Evolutionary conservation across 345 rosid species (phyloP).

Genomic region (Salix brachista): DNA sequence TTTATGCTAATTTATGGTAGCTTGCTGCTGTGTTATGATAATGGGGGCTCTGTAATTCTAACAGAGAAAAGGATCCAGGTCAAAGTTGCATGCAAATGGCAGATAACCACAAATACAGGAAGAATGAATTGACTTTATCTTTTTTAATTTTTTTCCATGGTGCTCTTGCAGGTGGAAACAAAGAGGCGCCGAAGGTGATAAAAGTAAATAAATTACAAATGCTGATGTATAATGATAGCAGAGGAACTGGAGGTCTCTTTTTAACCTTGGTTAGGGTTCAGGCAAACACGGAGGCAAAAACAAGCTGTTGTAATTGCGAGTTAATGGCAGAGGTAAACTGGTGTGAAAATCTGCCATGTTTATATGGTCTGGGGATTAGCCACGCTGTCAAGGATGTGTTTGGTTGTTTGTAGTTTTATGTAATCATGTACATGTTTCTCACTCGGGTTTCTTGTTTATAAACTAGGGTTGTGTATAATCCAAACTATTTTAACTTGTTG

Average conservation of each 20-base stretch:
- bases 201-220: not conserved
- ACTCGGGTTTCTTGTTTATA: conserved; percentile 15
- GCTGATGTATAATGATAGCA: conserved; percentile 11
- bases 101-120: not conserved
- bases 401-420: conserved; percentile 25
- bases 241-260: conserved; percentile 10
- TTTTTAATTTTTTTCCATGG: not conserved
- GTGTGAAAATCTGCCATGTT: conserved; percentile 25
- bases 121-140: not conserved
- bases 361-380: conserved; percentile 23
- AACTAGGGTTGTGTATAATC: conserved; percentile 34
- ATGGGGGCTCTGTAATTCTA: not conserved
- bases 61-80: not conserved
- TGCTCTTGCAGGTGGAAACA: conserved; percentile 56
- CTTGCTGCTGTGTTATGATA: not conserved
- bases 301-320: conserved; percentile 22
- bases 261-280: conserved; percentile 23
- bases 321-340: conserved; percentile 17
- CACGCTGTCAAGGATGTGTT: conserved; percentile 23
- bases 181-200: conserved; percentile 57
- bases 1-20: not conserved
- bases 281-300: conserved; percentile 20
- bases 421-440: conserved; percentile 5
- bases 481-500: conserved; percentile 13
- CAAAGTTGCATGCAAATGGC: not conserved